Conservation (phyloP, 805 yeast genomes). For the Candida coleopterorum region DNA sequence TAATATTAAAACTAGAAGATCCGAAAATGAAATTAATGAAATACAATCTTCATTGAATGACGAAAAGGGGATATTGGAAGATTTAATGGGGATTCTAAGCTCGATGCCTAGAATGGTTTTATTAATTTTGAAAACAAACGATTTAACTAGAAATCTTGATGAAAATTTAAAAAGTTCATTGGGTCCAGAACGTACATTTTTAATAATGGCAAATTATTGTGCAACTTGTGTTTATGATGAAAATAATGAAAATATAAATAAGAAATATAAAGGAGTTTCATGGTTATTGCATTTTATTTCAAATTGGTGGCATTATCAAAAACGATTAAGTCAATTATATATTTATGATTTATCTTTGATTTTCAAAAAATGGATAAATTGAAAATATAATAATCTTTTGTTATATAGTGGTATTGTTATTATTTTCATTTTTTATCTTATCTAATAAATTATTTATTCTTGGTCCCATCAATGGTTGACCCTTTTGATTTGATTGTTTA, state of each 20-base stretch:
- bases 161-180: slow-evolving; percentile 76
- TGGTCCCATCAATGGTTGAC: slow-evolving; percentile 92
- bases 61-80: slow-evolving; percentile 61
- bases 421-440: slow-evolving; percentile 54
- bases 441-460: slow-evolving; percentile 74
- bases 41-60: slow-evolving; percentile 61
- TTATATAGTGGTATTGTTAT: slow-evolving; percentile 2
- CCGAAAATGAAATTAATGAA: slow-evolving; percentile 55
- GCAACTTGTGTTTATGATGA: slow-evolving; percentile 76
- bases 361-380: slow-evolving; percentile 7
- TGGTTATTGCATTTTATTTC: slow-evolving; percentile 16
- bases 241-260: slow-evolving; percentile 38
- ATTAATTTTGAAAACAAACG: slow-evolving; percentile 88
- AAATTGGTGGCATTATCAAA: slow-evolving; percentile 33
- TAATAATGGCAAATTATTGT: slow-evolving; percentile 88
- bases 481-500: slow-evolving; percentile 44
- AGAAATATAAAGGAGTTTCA: slow-evolving; percentile 6
- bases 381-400: neutral
- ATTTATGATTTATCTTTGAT: slow-evolving; percentile 30
- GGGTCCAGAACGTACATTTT: slow-evolving; percentile 82
- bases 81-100: slow-evolving; percentile 74
- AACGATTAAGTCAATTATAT: slow-evolving; percentile 25
- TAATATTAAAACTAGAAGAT: slow-evolving; percentile 50
- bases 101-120: slow-evolving; percentile 81
- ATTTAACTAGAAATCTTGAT: slow-evolving; percentile 83